Evolutionary conservation across 2,329 filamentous ascomycete species (phyloP).

Genomic region (Trichoderma arundinaceum): DNA sequence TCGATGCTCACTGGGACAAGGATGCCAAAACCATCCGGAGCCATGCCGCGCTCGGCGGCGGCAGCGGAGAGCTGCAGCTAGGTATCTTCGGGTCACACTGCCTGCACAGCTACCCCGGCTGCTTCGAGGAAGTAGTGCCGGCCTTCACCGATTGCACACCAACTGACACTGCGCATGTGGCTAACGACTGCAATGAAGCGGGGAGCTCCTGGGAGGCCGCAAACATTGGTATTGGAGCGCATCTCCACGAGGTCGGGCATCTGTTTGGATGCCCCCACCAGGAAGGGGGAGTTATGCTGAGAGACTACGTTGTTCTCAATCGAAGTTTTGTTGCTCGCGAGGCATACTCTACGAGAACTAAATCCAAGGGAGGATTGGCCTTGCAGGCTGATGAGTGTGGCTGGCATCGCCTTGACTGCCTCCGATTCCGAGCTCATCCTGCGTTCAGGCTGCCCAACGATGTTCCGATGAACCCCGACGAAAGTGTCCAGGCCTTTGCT

Average conservation of each 20-base stretch:
- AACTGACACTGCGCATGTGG: constrained; percentile 79
- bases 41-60: constrained; percentile 83
- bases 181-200: constrained; percentile 84
- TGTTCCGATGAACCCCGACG: constrained; percentile 65
- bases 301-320: constrained; percentile 85
- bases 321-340: constrained; percentile 82
- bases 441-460: constrained; percentile 87
- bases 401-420: constrained; percentile 88
- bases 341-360: constrained; percentile 85
- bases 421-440: constrained; percentile 89
- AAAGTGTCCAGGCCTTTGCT: constrained; percentile 84
- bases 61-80: constrained; percentile 74
- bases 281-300: constrained; percentile 88
- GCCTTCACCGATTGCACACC: constrained; percentile 90
- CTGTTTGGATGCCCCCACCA: constrained; percentile 89
- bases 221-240: constrained; percentile 90
- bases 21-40: constrained; percentile 71
- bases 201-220: constrained; percentile 96
- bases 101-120: constrained; percentile 87
- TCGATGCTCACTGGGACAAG: constrained; percentile 90
- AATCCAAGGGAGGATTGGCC: constrained; percentile 78
- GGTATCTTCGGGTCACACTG: constrained; percentile 93
- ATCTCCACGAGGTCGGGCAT: constrained; percentile 89
- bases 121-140: constrained; percentile 86
- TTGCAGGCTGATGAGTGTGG: constrained; percentile 80